These are phyloP conservation scores for Elongisporangium senticosum DNA, from an alignment of 352 stramenopile genomes.

Conservation along the genomic window DNA sequence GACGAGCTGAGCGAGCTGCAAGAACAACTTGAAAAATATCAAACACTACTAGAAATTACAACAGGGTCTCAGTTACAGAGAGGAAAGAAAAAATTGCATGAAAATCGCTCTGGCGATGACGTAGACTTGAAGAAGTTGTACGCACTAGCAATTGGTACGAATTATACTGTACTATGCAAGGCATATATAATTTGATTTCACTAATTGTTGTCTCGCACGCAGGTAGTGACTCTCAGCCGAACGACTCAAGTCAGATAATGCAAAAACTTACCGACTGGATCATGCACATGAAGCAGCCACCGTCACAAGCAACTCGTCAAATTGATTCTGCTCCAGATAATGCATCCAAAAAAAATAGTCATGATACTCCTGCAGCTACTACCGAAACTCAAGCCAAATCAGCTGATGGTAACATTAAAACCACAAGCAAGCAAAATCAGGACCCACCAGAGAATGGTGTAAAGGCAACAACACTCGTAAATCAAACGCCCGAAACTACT, in stretches of 20 bases:
- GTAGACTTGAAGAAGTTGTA: constrained; percentile 36
- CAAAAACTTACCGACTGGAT: background rate
- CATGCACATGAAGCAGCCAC: background rate
- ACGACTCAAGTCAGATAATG: background rate
- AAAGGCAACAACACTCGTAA: background rate
- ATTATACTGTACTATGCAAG: background rate
- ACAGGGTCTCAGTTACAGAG: constrained; percentile 8
- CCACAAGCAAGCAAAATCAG: background rate
- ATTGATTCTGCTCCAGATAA: background rate
- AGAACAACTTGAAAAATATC: constrained; percentile 81
- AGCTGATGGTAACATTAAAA: background rate
- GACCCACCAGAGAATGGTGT: background rate
- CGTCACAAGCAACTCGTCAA: background rate
- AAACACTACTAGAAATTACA: constrained; percentile 69
- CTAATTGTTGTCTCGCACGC: background rate
- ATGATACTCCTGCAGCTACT: background rate
- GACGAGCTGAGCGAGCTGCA: constrained; percentile 81
- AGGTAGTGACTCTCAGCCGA: background rate
- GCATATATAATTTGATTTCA: background rate
- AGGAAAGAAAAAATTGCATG: constrained; percentile 12
- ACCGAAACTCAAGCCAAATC: background rate
- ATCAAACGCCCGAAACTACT: background rate
- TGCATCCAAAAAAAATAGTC: background rate
- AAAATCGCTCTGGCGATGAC: background rate
- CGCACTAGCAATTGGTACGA: constrained; percentile 25